Percentiles rank a stretch among this genome's conserved stretches.
Conservation (phyloP, 2,329 filamentous ascomycete genomes). For the Aphanocladium album region DNA sequence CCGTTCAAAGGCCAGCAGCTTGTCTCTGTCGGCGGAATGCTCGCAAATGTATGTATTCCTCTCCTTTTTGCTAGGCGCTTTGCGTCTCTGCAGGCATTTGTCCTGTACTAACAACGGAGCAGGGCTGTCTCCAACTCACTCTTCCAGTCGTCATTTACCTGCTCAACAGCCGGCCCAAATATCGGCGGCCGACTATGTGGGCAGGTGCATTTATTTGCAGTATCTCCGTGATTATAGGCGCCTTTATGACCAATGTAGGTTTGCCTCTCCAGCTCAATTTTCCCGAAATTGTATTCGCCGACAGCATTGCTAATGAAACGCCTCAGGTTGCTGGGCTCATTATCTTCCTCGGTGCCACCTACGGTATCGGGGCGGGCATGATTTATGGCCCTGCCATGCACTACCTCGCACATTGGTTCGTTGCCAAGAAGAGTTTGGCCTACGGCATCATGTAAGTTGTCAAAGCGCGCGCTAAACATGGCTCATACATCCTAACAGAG, state of each 20-base stretch:
- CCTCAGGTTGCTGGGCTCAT: background rate
- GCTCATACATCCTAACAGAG: background rate
- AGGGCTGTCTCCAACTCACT: background rate
- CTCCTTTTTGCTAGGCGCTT: background rate
- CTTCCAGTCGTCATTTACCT: background rate
- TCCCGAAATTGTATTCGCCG: too few relatives aligned
- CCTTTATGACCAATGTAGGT: background rate
- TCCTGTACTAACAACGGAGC: background rate
- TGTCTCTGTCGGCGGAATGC: background rate
- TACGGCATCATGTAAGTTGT: background rate
- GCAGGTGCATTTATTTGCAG: background rate
- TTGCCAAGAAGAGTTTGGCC: background rate
- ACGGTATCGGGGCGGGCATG: background rate
- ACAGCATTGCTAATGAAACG: background rate
- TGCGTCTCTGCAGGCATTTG: background rate
- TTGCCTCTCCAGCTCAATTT: background rate
- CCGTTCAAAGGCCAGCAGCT: background rate
- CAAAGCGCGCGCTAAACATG: background rate
- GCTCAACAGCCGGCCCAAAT: background rate
- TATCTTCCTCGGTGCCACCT: background rate
- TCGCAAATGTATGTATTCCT: background rate
- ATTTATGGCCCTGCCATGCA: background rate
- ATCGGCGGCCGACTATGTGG: background rate
- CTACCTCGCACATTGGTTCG: background rate
- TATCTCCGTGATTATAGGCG: background rate